A percentile compares a stretch with the other conserved stretches of the same genome.
Conservation (phyloP, 495 filamentous ascomycete genomes). For the Tuber indicum region DNA sequence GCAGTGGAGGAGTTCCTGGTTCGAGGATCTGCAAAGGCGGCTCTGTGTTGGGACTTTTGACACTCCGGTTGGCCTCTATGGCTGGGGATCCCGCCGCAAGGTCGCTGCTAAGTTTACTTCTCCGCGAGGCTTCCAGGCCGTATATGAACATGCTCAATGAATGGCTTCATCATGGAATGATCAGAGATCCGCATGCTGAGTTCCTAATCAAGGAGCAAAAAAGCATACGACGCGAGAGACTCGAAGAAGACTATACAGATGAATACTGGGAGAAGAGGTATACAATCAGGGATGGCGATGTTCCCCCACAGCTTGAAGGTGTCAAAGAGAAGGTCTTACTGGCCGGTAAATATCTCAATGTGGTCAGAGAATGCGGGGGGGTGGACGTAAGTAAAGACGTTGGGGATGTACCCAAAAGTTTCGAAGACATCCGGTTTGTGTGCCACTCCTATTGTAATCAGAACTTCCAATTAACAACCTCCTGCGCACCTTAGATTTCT, state of each 20-base stretch:
- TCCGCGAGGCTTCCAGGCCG: constrained; percentile 82
- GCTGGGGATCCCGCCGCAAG: constrained; percentile 87
- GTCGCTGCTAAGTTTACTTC: constrained; percentile 65
- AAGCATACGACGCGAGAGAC: constrained; percentile 79
- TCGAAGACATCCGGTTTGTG: constrained; percentile 60
- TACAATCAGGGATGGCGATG: constrained; percentile 80
- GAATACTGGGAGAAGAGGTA: constrained; percentile 99
- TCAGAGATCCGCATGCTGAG: constrained; percentile 87
- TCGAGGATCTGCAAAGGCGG: constrained; percentile 95
- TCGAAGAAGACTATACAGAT: constrained; percentile 95
- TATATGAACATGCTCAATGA: constrained; percentile 99
- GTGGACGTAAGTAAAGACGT: constrained; percentile 89
- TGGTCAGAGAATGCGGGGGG: constrained; percentile 92
- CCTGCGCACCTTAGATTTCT: constrained; percentile 54
- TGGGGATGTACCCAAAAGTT: constrained; percentile 78
- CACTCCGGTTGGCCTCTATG: constrained; percentile 75
- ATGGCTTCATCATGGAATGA: constrained; percentile 93
- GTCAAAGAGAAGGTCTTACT: constrained; percentile 91
- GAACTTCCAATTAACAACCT: not conserved
- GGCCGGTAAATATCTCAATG: constrained; percentile 95
- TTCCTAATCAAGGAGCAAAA: constrained; percentile 95
- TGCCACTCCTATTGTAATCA: not conserved
- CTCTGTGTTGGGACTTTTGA: constrained; percentile 75
- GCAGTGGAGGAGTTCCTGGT: constrained; percentile 67
- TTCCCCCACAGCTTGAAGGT: constrained; percentile 84